A percentile compares a stretch with the other conserved stretches of the same genome.
Evolutionary conservation across 768 basidiomycete species (phyloP).

Genomic region (Tremella mesenterica): DNA sequence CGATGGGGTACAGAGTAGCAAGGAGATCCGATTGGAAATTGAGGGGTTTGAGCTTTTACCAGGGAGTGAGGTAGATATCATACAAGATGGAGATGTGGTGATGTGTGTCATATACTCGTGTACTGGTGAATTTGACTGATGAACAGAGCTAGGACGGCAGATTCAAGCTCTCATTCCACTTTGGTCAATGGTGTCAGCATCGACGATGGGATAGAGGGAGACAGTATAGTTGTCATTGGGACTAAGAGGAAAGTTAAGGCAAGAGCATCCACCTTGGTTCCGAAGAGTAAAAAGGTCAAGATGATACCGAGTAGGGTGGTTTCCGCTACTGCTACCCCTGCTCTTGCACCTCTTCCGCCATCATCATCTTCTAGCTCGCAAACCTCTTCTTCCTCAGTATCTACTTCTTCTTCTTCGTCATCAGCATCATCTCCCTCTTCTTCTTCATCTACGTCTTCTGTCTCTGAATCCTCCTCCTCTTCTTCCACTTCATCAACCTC

Average conservation of each 20-base stretch:
- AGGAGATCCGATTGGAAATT: slow-evolving; percentile 23
- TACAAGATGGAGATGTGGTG: slow-evolving; percentile 54
- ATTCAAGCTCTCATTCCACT: slow-evolving; percentile 1
- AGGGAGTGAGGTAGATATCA: slow-evolving; percentile 62
- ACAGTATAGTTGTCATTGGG: neutral
- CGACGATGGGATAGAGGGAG: neutral
- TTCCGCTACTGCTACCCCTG: neutral
- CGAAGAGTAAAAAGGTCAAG: neutral
- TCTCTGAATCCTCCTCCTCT: neutral
- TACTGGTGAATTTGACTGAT: neutral
- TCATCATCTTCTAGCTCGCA: slow-evolving; percentile 9
- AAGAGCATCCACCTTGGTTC: neutral
- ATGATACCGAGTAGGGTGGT: neutral
- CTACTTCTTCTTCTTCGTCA: slow-evolving; percentile 13
- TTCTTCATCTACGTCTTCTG: slow-evolving; percentile 8
- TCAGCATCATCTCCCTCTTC: slow-evolving; percentile 8
- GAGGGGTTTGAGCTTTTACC: slow-evolving; percentile 48
- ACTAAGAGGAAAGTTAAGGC: neutral
- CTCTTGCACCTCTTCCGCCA: slow-evolving; percentile 4
- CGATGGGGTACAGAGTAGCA: slow-evolving; percentile 1
- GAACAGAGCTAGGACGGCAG: neutral
- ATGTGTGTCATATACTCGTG: slow-evolving; percentile 9
- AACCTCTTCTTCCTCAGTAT: slow-evolving; percentile 11
- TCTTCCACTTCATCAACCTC: too few species aligned
- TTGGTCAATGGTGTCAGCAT: neutral